Conservation (phyloP, 345 rosid genomes). For the Camelina laxa region DNA sequence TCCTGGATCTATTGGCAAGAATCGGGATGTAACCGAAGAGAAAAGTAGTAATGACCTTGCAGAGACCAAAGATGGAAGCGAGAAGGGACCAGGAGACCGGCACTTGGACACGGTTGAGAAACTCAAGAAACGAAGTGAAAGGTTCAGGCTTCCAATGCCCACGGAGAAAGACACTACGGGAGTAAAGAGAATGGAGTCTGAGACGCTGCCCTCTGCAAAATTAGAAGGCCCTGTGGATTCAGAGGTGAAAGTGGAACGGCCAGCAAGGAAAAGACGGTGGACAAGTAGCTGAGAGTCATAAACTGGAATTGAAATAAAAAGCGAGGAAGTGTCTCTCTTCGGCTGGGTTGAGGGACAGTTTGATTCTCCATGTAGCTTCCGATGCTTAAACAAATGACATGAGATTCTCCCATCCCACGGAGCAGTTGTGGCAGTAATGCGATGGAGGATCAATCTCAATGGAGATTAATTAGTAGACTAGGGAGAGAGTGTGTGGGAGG, state of each 20-base stretch:
- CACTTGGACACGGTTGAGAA: constrained; percentile 94
- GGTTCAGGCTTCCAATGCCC: constrained; percentile 96
- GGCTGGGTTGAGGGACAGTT: constrained; percentile 29
- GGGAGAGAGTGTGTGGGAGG: constrained; percentile 28
- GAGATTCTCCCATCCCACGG: constrained; percentile 32
- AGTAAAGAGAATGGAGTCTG: constrained; percentile 70
- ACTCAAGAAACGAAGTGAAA: constrained; percentile 96
- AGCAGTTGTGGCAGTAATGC: constrained; percentile 21
- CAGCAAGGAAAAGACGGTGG: constrained; percentile 93
- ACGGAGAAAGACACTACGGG: constrained; percentile 63
- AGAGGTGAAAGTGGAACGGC: constrained; percentile 89
- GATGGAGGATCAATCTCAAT: constrained; percentile 28
- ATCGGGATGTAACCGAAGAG: constrained; percentile 50
- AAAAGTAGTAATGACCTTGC: constrained; percentile 50
- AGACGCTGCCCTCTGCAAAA: constrained; percentile 58
- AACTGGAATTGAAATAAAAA: constrained; percentile 25
- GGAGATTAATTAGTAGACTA: constrained; percentile 27
- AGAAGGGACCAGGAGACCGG: constrained; percentile 63
- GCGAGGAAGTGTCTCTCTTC: constrained; percentile 27
- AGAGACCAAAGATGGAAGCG: constrained; percentile 63
- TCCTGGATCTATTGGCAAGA: constrained; percentile 50
- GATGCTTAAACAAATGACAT: constrained; percentile 12
- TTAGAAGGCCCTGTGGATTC: constrained; percentile 58
- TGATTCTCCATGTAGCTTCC: constrained; percentile 30
- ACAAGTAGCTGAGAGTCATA: constrained; percentile 55